These are phyloP conservation scores for Thielaviopsis ethacetica DNA, from an alignment of 2,329 filamentous ascomycete species.

Conservation along the genomic window DNA sequence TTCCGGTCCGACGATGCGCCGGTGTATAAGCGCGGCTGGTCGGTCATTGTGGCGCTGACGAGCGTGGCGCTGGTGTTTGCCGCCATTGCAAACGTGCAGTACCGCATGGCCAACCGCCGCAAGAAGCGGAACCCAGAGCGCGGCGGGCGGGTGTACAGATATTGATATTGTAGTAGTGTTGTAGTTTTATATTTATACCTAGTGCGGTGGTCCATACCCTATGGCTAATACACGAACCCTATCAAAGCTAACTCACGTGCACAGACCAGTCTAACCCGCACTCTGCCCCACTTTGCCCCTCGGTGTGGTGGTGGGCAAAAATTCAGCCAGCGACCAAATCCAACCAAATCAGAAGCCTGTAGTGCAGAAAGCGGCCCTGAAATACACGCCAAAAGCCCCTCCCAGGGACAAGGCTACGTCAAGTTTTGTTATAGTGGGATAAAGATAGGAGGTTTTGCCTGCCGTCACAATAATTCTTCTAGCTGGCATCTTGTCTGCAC, in stretches of 20 bases:
- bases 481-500: conserved; percentile 6
- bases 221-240: too few species aligned
- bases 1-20: conserved; percentile 19
- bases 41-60: conserved; percentile 16
- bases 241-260: not conserved
- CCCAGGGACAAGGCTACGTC: not conserved
- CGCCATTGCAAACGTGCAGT: conserved; percentile 15
- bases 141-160: not conserved
- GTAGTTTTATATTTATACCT: too few species aligned
- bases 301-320: conserved; percentile 9
- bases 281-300: conserved; percentile 11
- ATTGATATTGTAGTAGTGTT: not conserved
- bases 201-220: too few species aligned
- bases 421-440: not conserved
- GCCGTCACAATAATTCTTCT: not conserved
- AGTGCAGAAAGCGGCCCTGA: conserved; percentile 1
- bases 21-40: conserved; percentile 18
- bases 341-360: not conserved
- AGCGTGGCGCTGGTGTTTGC: conserved; percentile 15
- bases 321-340: conserved; percentile 3
- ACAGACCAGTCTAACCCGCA: not conserved
- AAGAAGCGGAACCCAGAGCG: not conserved
- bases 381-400: not conserved
- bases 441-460: not conserved
- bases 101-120: conserved; percentile 11